Evolutionary conservation across 176 grass and related monocot genomes (phyloP).

Genomic region (Carex littledalei): DNA sequence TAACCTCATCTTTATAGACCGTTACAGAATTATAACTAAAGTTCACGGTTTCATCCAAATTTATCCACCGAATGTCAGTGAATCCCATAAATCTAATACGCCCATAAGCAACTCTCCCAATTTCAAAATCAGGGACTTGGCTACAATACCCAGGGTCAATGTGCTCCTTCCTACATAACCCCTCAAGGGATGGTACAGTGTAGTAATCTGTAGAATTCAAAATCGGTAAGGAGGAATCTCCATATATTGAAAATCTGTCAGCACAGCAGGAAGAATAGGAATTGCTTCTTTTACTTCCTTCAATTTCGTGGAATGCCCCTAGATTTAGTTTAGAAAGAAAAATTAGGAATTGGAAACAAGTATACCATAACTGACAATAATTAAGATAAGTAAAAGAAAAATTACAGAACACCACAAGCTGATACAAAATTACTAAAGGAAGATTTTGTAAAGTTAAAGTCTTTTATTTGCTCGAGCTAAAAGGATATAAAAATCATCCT

Average conservation of each 20-base stretch:
- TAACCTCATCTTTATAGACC: constrained; percentile 57
- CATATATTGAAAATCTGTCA: constrained; percentile 9
- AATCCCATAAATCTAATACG: constrained; percentile 37
- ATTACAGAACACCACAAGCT: background rate
- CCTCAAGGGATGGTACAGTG: constrained; percentile 56
- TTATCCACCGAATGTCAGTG: constrained; percentile 69
- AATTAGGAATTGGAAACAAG: constrained; percentile 14
- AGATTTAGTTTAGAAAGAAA: background rate
- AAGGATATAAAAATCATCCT: background rate
- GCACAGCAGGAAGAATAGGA: background rate
- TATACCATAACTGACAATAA: background rate
- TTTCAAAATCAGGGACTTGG: constrained; percentile 52
- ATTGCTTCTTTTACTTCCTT: constrained; percentile 18
- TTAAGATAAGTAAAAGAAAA: background rate
- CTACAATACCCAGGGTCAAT: constrained; percentile 61
- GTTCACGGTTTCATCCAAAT: constrained; percentile 60
- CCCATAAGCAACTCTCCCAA: constrained; percentile 64
- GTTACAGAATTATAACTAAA: constrained; percentile 51
- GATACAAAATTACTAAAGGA: background rate
- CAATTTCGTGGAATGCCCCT: constrained; percentile 7
- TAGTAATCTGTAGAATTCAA: constrained; percentile 62
- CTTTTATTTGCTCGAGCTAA: background rate
- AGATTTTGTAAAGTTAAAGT: background rate
- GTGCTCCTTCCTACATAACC: constrained; percentile 50
- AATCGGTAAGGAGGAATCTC: constrained; percentile 31